Evolutionary conservation across 352 stramenopile species (phyloP), one percentile per base, ranked within the genome.

Genomic region (Phytophthora megakarya): DNA sequence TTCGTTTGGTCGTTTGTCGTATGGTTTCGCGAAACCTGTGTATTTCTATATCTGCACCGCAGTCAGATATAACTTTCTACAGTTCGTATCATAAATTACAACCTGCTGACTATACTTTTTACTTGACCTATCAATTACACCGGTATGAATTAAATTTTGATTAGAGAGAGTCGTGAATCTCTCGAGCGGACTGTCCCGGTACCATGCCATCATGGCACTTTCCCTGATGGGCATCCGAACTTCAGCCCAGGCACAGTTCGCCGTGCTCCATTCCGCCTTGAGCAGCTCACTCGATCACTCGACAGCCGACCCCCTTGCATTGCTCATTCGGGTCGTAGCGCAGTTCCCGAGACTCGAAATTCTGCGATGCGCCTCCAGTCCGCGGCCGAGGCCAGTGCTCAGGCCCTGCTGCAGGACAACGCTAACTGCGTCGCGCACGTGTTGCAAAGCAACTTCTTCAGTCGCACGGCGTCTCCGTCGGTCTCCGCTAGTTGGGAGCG

Each of bases 381-480:
- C 44, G 65, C 64, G 30, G 60, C 54, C 18, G 69, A 72, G 45
- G 65, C 65, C 30, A 71, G 35, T 51, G 43, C 52, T 5, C 55
- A 68, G 45, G 42, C 53, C 9, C 48, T 77, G 44, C 60, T 77
- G 39, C 54, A 77, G 55, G 65, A 73, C 44, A 77, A 77, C 46
- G 69, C 64, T 54, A 71, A 68, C 50, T 73, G 65, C 26, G 69
- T 77, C 23, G 69, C 64, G 1, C 69, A 71, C 42, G 65, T 73
- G 5, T 51, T 77, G 13, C 69, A 77, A 51, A 68, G 38, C 51
- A 73, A 77, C 32, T 77, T 63, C 59, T 73, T 77, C 56, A 77
- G 44, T 38, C 69, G 69, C 35, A 51, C 57, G 21, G 62, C 70
- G 1, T 79, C 73, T 13, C 67, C 66, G 0, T 78, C 73, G 2